Base-by-base conservation (phyloP, 371 early-diverging fungal species). In the Paraphysoderma sedebokerense region DNA sequence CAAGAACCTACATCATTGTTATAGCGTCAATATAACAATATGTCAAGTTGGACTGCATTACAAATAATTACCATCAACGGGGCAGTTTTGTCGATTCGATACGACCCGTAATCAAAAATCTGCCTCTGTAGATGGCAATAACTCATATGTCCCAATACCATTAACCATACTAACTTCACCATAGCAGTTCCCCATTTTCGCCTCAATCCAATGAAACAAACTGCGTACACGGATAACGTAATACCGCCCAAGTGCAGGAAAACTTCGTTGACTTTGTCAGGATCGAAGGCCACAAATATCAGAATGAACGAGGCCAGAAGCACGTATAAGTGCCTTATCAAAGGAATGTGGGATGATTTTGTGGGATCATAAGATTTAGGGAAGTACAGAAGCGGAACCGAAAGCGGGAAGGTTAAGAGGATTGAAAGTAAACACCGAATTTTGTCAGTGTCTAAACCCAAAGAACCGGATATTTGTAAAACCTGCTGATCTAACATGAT, bases 11-110 rank as follows among this genome's bases (percentile, higher is more conserved):
- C n/a, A n/a, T n/a, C n/a, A n/a, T n/a, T n/a, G n/a, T n/a, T n/a
- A n/a, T n/a, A n/a, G n/a, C n/a, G n/a, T n/a, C n/a, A n/a, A n/a
- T n/a, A n/a, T n/a, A n/a, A n/a, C n/a, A n/a, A n/a, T n/a, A n/a
- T n/a, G n/a, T n/a, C n/a, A n/a, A n/a, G n/a, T n/a, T n/a, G n/a
- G n/a, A n/a, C n/a, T n/a, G n/a, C n/a, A n/a, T n/a, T n/a, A n/a
- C n/a, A n/a, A n/a, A n/a, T n/a, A n/a, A 84, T 61, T 26, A 95
- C 71, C 95, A 95, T 95, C 60, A 86, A 74, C 1, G 86, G 78
- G 11, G 87, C 87, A 5, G 92, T 84, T 48, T 80, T 71, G 64
- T 93, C 92, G 45, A 85, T 68, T 26, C 59, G 53, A 24, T 65
- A 72, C 49, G 65, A 65, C 24, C 70, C 65, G 26, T 59, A 54